phyloP scores from a whole-genome alignment of 1,284 basidiomycete species.

The Trametes pubescens region DNA sequence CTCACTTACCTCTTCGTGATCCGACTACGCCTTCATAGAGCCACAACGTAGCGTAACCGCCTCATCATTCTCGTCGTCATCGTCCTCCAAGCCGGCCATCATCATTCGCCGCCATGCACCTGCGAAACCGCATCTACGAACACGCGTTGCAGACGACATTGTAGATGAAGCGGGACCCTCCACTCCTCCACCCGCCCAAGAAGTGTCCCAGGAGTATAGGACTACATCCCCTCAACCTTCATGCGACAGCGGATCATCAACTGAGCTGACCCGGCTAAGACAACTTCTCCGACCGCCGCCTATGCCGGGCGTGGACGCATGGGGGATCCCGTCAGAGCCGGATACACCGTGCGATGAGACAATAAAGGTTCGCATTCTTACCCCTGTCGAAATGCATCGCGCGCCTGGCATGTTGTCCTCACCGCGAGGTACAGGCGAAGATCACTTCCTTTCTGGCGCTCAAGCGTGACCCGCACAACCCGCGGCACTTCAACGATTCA shows the following conservation, averaged over 20 bases:
- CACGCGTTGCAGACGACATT: constrained; percentile 56
- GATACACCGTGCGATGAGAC: constrained; percentile 62
- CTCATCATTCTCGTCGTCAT: constrained; percentile 1
- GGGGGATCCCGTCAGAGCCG: constrained; percentile 80
- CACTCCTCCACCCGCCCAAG: neutral
- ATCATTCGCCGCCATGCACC: constrained; percentile 62
- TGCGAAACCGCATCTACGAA: constrained; percentile 56
- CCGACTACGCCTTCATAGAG: constrained; percentile 3
- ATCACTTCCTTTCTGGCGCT: constrained; percentile 78
- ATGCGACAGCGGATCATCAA: constrained; percentile 31
- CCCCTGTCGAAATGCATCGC: constrained; percentile 14
- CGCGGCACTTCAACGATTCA: constrained; percentile 95
- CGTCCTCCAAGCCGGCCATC: constrained; percentile 55
- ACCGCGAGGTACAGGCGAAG: constrained; percentile 64
- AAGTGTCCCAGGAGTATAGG: constrained; percentile 34
- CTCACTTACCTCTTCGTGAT: neutral
- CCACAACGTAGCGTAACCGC: constrained; percentile 2
- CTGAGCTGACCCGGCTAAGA: constrained; percentile 63
- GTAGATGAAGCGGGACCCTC: constrained; percentile 30
- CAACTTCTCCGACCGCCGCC: constrained; percentile 66
- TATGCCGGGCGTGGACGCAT: constrained; percentile 69
- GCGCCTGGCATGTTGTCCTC: constrained; percentile 36
- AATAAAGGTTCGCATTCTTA: constrained; percentile 61
- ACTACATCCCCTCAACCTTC: neutral
- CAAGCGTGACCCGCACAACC: constrained; percentile 65